These are phyloP conservation scores for Protomyces lactucae-debilis DNA, from an alignment of 1,139 yeast genomes.

Conservation along the genomic window DNA sequence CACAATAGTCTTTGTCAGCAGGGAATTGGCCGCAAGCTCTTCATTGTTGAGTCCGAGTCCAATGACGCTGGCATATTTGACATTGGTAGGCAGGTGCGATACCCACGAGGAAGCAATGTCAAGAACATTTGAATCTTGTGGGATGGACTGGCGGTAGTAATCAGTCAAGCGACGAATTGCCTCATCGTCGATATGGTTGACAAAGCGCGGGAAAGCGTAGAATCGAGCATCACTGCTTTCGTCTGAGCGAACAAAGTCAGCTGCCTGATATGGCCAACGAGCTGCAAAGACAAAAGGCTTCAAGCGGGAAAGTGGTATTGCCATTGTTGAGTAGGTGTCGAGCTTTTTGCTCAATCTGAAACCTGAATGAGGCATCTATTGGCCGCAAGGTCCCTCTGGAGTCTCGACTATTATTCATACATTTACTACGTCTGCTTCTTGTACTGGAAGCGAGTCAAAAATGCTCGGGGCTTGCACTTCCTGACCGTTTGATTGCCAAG, in stretches of 20 bases:
- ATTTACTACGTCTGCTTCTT: too few species aligned
- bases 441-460: not conserved
- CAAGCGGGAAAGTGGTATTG: not conserved
- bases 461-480: not conserved
- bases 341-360: too few species aligned
- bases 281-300: constrained; percentile 2
- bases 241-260: constrained; percentile 7
- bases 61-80: not conserved
- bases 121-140: constrained; percentile 1
- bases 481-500: constrained; percentile 10
- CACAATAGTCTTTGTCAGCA: constrained; percentile 4
- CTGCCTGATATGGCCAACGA: constrained; percentile 16
- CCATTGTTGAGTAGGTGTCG: not conserved
- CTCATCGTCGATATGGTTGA: constrained; percentile 24
- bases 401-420: too few species aligned
- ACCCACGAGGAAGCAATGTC: constrained; percentile 25
- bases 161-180: constrained; percentile 8
- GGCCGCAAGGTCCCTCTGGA: too few species aligned
- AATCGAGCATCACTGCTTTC: constrained; percentile 15
- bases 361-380: too few species aligned
- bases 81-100: constrained; percentile 15
- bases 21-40: constrained; percentile 14
- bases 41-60: constrained; percentile 21
- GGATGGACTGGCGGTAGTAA: constrained; percentile 6
- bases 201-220: constrained; percentile 15